These are phyloP conservation scores for Pulveroboletus sp. DNA, from an alignment of 768 basidiomycete genomes.

Conservation along the genomic window DNA sequence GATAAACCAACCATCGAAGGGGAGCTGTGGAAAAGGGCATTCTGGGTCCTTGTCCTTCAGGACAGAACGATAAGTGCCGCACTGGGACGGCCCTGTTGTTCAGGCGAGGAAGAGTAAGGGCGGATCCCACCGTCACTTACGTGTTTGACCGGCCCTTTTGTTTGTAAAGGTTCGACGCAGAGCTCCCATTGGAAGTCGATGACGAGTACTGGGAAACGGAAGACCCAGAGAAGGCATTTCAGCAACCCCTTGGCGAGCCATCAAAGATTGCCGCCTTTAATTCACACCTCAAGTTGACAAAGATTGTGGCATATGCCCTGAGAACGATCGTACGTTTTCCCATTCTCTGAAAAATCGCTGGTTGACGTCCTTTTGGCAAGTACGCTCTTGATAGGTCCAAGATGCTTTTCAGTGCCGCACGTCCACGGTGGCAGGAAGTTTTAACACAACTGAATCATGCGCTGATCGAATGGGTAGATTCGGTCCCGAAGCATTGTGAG, in stretches of 20 bases:
- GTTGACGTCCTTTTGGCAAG: slow-evolving; percentile 26
- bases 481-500: slow-evolving; percentile 64
- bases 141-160: slow-evolving; percentile 3
- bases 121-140: slow-evolving; percentile 9
- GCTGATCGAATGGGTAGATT: slow-evolving; percentile 67
- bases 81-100: slow-evolving; percentile 52
- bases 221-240: slow-evolving; percentile 49
- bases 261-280: slow-evolving; percentile 59
- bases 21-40: slow-evolving; percentile 75
- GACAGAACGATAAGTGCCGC: slow-evolving; percentile 52
- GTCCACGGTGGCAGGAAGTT: slow-evolving; percentile 52
- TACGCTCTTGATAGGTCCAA: slow-evolving; percentile 71
- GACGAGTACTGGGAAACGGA: slow-evolving; percentile 70
- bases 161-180: slow-evolving; percentile 69
- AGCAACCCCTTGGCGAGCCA: slow-evolving; percentile 61
- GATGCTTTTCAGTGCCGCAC: slow-evolving; percentile 46
- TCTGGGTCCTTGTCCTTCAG: slow-evolving; percentile 63
- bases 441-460: slow-evolving; percentile 64
- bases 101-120: slow-evolving; percentile 64
- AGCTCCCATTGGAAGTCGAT: slow-evolving; percentile 78
- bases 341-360: neutral
- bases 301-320: slow-evolving; percentile 64
- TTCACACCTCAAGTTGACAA: slow-evolving; percentile 57
- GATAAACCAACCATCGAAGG: slow-evolving; percentile 46
- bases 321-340: slow-evolving; percentile 55